Evolutionary conservation across 148 eudicot genomes (phyloP).

Genomic region (Diospyros kaki): DNA sequence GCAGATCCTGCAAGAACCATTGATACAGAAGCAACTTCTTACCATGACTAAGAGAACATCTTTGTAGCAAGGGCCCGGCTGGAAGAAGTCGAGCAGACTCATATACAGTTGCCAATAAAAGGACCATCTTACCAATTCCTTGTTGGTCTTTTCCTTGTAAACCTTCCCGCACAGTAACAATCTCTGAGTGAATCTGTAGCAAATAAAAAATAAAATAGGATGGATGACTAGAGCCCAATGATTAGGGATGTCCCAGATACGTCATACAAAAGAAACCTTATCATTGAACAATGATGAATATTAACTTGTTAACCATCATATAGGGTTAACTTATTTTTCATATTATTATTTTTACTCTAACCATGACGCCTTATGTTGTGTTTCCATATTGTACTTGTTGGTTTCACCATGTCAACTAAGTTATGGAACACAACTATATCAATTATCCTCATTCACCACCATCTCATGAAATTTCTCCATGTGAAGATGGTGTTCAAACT

Average conservation of each 20-base stretch:
- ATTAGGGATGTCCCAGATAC: neutral
- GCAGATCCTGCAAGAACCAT: neutral
- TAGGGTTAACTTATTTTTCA: too few species aligned
- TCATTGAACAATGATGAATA: neutral
- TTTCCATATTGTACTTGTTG: too few species aligned
- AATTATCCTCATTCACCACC: too few species aligned
- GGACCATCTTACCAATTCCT: constrained; percentile 30
- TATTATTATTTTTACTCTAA: too few species aligned
- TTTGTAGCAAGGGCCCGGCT: constrained; percentile 53
- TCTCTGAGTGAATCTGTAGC: constrained; percentile 40
- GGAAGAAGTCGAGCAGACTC: constrained; percentile 57
- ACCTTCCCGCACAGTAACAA: constrained; percentile 22
- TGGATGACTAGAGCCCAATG: neutral
- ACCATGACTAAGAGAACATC: constrained; percentile 48
- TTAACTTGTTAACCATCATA: neutral
- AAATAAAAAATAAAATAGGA: constrained; percentile 8
- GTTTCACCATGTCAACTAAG: too few species aligned
- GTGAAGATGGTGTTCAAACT: too few species aligned
- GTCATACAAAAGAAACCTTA: neutral
- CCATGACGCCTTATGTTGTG: too few species aligned
- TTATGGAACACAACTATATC: too few species aligned
- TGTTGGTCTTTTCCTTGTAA: constrained; percentile 20
- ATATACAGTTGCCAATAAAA: constrained; percentile 49
- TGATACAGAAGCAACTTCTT: constrained; percentile 9
- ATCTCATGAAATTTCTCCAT: too few species aligned